Evolutionary conservation across 257 asterid species (phyloP), one percentile per base, ranked within the genome.

Genomic region (Solanum microdontum): DNA sequence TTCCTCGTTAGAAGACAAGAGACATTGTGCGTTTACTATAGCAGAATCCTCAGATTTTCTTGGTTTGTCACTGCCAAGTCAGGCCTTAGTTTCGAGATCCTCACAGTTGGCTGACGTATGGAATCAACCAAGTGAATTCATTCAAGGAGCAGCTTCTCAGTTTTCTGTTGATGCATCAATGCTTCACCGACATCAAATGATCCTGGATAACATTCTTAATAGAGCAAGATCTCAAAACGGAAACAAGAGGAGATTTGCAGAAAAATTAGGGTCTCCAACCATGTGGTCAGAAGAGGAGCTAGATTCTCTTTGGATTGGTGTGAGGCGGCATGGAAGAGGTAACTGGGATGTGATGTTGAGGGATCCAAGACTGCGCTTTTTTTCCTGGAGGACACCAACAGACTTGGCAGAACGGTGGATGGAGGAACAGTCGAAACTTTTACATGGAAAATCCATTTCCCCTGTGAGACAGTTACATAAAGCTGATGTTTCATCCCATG

Each of bases 231-330:
- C 90, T 11, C 90, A 60, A 10, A 90, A 88, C 48, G 92, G 92
- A 87, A 88, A 86, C 86, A 87, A 88, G 89, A 90, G 87, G 84
- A 88, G 89, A 75, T 77, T 86, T 86, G 40, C 89, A 84, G 91
- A 90, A 55, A 89, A 70, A 89, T 88, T 92, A 4, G 93, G 88
- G 34, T 75, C 88, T 82, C 92, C 93, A 62, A 87, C 90, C 86
- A 87, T 87, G 85, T 95, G 98, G 98, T 89, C 92, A 2, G 95
- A 95, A 33, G 96, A 95, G 87, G 98, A 95, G 90, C 86, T 95
- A 17, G 97, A 95, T 72, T 88, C 89, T 83, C 97, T 95, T 30
- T 95, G 98, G 98, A 87, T 95, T 14, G 98, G 98, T 11, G 94
- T 95, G 80, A 91, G 98, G 66, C 91, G 98, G 69, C 93, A 94